Conservation (phyloP, 306 rosid genomes). For the Dryas octopetala region DNA sequence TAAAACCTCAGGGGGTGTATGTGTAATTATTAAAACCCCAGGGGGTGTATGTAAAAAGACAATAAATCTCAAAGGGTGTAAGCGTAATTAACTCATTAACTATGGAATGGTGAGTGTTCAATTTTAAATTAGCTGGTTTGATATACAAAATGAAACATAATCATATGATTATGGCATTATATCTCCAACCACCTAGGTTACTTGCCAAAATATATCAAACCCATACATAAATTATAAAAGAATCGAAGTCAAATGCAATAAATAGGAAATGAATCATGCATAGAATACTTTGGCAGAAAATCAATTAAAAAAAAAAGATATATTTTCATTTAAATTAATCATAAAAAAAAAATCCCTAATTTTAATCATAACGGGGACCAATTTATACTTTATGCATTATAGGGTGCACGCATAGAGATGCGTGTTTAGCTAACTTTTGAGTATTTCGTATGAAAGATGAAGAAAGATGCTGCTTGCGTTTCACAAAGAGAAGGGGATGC, state of each 20-base stretch:
- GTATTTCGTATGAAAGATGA: constrained; percentile 14
- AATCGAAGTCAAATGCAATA: neutral
- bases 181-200: constrained; percentile 12
- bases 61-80: too few species aligned
- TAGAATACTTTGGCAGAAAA: neutral
- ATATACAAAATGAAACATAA: neutral
- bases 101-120: too few species aligned
- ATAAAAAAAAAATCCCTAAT: neutral
- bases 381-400: constrained; percentile 14
- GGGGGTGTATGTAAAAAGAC: too few species aligned
- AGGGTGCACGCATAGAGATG: constrained; percentile 34
- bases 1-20: too few species aligned
- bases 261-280: neutral
- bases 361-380: constrained; percentile 10
- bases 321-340: too few species aligned
- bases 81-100: too few species aligned
- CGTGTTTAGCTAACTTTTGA: constrained; percentile 18
- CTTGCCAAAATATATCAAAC: constrained; percentile 9
- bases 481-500: neutral
- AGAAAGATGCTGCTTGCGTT: constrained; percentile 6
- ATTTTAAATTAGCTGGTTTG: neutral
- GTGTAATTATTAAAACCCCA: too few species aligned
- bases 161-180: neutral
- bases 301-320: too few species aligned
- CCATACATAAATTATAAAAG: neutral